A percentile compares a stretch with the other conserved stretches of the same genome.
These are phyloP conservation scores for Benincasa hispida DNA, from an alignment of 306 rosid species.

Conservation along the genomic window DNA sequence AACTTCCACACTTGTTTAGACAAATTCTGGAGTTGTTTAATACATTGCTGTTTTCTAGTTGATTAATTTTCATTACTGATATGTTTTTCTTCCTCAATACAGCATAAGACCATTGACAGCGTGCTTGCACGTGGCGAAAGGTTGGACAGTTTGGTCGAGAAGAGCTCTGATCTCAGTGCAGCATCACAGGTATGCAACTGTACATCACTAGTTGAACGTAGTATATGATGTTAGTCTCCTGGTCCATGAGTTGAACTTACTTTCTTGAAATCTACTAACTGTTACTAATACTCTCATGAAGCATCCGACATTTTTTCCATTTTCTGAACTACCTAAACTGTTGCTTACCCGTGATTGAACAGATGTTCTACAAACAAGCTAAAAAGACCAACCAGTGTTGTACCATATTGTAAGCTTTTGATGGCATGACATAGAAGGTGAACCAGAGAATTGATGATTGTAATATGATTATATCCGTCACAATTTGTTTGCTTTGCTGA, in stretches of 20 bases:
- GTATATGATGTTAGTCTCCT: neutral
- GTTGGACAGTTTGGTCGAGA: slow-evolving; percentile 94
- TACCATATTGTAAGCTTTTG: slow-evolving; percentile 51
- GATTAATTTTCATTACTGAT: neutral
- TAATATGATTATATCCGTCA: slow-evolving; percentile 31
- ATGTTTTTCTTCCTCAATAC: slow-evolving; percentile 9
- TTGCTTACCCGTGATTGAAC: slow-evolving; percentile 21
- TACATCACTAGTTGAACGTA: slow-evolving; percentile 3
- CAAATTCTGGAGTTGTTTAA: neutral
- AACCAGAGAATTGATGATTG: slow-evolving; percentile 28
- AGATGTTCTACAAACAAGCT: slow-evolving; percentile 99
- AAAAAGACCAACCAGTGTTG: slow-evolving; percentile 89
- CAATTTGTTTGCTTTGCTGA: slow-evolving; percentile 45
- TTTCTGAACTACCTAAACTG: neutral
- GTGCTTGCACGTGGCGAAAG: slow-evolving; percentile 96
- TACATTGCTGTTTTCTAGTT: neutral
- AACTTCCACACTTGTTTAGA: no score
- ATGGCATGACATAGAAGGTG: slow-evolving; percentile 7
- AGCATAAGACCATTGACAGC: slow-evolving; percentile 97
- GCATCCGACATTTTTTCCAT: neutral
- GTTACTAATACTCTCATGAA: neutral
- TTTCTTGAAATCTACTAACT: neutral
- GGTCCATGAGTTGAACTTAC: neutral
- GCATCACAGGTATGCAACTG: slow-evolving; percentile 64
- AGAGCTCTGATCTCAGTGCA: slow-evolving; percentile 98